Base-by-base conservation (phyloP, 2,329 filamentous ascomycete genomes). In the Neobulgaria alba region DNA sequence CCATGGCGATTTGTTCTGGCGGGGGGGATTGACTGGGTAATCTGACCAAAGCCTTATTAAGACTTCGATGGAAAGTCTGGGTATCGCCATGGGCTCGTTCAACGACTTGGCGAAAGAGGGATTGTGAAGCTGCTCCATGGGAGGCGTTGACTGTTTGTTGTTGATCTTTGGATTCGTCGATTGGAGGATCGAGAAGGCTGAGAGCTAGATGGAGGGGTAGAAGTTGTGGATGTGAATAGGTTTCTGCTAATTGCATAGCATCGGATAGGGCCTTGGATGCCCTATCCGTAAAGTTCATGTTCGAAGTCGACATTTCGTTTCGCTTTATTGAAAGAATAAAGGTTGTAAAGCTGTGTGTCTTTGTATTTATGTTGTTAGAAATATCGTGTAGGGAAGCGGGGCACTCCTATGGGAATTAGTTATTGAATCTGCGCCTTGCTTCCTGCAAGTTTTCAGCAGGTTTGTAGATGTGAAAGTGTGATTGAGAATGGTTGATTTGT, bases 11-110 rank as follows among this genome's bases (percentile, higher is more conserved):
- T 53, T 83, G 78, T 60, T 96, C 90, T 46, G 92, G 92, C 10
- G 92, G 89, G 10, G 92, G 92, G 54, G 95, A 87, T 67, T 98
- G 92, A 59, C 85, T 93, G 3, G 92, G 90, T 55, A 95, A 70
- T 41, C 92, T 83, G 44, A 96, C 90, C 50, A 98, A 72, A 15
- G 72, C 74, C 72, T 93, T 95, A 73, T 96, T 96, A 56, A 98
- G 74, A 10, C 86, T 73, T 55, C 92, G 79, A 59, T 94, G 87
- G 56, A 96, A 82, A 31, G 83, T 71, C 63, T 96, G 90, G 36
- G 85, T 76, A 61, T 98, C 92, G 58, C 92, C 92, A 66, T 93
- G 85, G 36, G 92, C 90, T 57, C 85, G 79, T 65, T 98, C 90
- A 47, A 98, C 73, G 42, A 95, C 90, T 66, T 98, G 92, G 52